Conservation (phyloP, 2,329 filamentous ascomycete species). For the Thielaviopsis punctulata region DNA sequence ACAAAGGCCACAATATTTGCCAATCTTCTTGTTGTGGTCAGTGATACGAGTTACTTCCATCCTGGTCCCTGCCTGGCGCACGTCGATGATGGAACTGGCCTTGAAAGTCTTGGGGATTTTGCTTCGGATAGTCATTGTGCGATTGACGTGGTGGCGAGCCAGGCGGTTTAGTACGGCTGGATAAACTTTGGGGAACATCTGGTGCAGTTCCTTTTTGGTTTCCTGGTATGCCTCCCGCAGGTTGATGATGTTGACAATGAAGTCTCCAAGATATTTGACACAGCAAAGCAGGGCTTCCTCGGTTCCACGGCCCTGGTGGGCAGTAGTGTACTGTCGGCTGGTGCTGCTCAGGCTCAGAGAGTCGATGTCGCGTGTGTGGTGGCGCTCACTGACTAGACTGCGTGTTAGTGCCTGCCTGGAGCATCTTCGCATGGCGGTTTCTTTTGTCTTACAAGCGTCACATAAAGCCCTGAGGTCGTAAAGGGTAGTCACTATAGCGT, state of each 20-base stretch:
- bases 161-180: neutral
- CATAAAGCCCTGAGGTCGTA: no score
- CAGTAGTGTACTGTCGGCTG: neutral
- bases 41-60: neutral
- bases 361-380: neutral
- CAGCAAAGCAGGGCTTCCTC: neutral
- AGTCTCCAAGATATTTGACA: neutral
- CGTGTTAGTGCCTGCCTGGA: no score
- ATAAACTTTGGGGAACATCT: neutral
- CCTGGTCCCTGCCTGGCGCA: neutral
- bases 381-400: no score
- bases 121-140: neutral
- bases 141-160: neutral
- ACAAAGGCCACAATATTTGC: neutral
- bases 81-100: neutral
- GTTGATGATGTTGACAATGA: neutral
- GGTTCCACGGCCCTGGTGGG: neutral
- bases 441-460: no score
- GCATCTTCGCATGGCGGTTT: no score
- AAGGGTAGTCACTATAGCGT: no score
- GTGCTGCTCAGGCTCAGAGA: neutral
- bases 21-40: neutral
- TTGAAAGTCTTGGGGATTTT: neutral
- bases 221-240: neutral
- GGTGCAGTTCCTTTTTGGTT: neutral